Evolutionary conservation across 2,329 filamentous ascomycete species (phyloP).

Genomic region (Colletotrichum viniferum): DNA sequence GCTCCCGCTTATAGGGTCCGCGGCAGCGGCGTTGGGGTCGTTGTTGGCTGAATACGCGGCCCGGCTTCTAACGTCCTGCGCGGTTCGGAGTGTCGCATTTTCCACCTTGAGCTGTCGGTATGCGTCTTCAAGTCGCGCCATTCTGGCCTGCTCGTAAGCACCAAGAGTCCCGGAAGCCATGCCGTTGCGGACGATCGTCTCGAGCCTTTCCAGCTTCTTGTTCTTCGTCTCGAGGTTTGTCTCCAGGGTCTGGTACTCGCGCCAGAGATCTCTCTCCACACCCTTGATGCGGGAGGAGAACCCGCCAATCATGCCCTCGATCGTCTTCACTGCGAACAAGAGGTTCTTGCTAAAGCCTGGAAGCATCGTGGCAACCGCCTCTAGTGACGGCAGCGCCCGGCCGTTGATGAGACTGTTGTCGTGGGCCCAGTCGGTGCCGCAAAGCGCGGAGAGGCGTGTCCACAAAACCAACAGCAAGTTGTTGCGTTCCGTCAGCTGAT

Average conservation of each 20-base stretch:
- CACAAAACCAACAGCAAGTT: constrained; percentile 86
- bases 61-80: constrained; percentile 61
- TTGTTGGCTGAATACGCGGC: constrained; percentile 46
- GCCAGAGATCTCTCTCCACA: constrained; percentile 89
- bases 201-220: constrained; percentile 87
- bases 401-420: constrained; percentile 89
- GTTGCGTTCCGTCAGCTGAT: constrained; percentile 90
- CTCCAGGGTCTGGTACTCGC: constrained; percentile 88
- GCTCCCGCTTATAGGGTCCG: constrained; percentile 43
- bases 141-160: constrained; percentile 48
- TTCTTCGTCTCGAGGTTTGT: constrained; percentile 77
- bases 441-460: constrained; percentile 85
- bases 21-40: constrained; percentile 38
- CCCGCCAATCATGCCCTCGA: constrained; percentile 78
- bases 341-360: constrained; percentile 91
- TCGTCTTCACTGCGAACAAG: constrained; percentile 81
- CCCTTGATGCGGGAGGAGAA: constrained; percentile 82
- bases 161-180: constrained; percentile 54
- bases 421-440: constrained; percentile 90
- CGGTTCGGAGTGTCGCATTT: constrained; percentile 70
- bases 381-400: constrained; percentile 79
- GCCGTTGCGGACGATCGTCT: constrained; percentile 75
- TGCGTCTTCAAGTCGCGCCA: constrained; percentile 62
- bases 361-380: constrained; percentile 84
- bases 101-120: constrained; percentile 69